Evolutionary conservation across 495 filamentous ascomycete species (phyloP).

Genomic region (Tuber microsphaerosporum): DNA sequence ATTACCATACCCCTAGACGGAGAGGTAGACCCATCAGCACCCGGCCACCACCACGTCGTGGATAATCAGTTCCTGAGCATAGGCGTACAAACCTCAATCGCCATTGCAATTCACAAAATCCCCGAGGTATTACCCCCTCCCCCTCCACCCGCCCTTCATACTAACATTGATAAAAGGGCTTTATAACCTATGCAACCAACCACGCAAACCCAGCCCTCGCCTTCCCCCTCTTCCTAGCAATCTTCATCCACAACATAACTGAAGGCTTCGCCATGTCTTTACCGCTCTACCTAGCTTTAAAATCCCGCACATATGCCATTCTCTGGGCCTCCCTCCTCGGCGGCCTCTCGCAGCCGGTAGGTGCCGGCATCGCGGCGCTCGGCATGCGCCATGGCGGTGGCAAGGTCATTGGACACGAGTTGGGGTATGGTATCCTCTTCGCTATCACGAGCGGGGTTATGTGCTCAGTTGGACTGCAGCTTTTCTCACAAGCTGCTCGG

Average conservation of each 20-base stretch:
- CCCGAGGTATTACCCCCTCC: constrained; percentile 52
- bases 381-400: constrained; percentile 49
- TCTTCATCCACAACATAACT: constrained; percentile 96
- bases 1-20: neutral
- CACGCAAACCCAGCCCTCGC: constrained; percentile 85
- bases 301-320: constrained; percentile 69
- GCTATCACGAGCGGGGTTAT: constrained; percentile 81
- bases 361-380: constrained; percentile 81
- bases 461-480: constrained; percentile 79
- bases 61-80: constrained; percentile 89
- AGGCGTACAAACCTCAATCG: constrained; percentile 84
- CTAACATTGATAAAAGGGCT: constrained; percentile 49
- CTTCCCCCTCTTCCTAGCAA: constrained; percentile 82
- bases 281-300: constrained; percentile 79
- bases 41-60: constrained; percentile 83
- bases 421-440: constrained; percentile 82
- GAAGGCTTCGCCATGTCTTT: constrained; percentile 93
- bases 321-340: constrained; percentile 76
- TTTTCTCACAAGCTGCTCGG: constrained; percentile 78
- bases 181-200: constrained; percentile 97
- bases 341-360: constrained; percentile 76
- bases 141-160: neutral
- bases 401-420: constrained; percentile 55
- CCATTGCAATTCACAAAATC: constrained; percentile 92
- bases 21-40: constrained; percentile 20